Conservation (phyloP, 805 yeast genomes). For the Yamadazyma scolyti region DNA sequence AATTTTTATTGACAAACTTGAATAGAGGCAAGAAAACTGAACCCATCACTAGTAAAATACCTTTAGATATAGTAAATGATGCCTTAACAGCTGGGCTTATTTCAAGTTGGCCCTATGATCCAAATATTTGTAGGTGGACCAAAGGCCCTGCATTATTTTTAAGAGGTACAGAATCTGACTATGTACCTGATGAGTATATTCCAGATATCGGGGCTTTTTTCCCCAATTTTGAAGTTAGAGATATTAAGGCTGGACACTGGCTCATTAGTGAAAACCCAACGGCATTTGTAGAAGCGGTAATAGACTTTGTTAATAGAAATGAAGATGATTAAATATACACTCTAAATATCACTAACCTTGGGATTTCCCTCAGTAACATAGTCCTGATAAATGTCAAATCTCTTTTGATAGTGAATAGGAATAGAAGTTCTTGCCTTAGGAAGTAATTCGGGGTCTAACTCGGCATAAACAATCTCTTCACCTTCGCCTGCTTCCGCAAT, state of each 20-base stretch:
- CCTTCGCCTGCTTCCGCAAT: slow-evolving; percentile 46
- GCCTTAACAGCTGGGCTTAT: slow-evolving; percentile 63
- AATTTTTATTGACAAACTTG: slow-evolving; percentile 73
- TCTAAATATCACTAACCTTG: slow-evolving; percentile 24
- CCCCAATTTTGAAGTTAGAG: slow-evolving; percentile 72
- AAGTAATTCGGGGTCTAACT: slow-evolving; percentile 33
- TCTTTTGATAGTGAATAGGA: slow-evolving; percentile 41
- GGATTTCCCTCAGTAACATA: slow-evolving; percentile 25
- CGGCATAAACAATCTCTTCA: slow-evolving; percentile 41
- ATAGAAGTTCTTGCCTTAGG: slow-evolving; percentile 39
- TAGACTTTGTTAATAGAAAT: slow-evolving; percentile 55
- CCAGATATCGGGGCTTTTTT: slow-evolving; percentile 72
- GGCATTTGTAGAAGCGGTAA: slow-evolving; percentile 62
- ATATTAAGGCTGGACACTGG: slow-evolving; percentile 90
- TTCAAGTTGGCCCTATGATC: slow-evolving; percentile 73
- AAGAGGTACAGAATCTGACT: slow-evolving; percentile 71
- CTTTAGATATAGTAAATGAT: slow-evolving; percentile 65
- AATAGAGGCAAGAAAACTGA: slow-evolving; percentile 39
- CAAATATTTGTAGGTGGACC: slow-evolving; percentile 49
- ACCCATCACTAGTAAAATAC: slow-evolving; percentile 54
- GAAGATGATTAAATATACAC: slow-evolving; percentile 24
- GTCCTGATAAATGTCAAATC: slow-evolving; percentile 40
- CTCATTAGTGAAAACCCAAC: slow-evolving; percentile 81
- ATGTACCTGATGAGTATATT: slow-evolving; percentile 79
- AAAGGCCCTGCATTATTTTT: slow-evolving; percentile 71